Conservation (phyloP, 345 rosid genomes). For the Eucalyptus tenuipes region DNA sequence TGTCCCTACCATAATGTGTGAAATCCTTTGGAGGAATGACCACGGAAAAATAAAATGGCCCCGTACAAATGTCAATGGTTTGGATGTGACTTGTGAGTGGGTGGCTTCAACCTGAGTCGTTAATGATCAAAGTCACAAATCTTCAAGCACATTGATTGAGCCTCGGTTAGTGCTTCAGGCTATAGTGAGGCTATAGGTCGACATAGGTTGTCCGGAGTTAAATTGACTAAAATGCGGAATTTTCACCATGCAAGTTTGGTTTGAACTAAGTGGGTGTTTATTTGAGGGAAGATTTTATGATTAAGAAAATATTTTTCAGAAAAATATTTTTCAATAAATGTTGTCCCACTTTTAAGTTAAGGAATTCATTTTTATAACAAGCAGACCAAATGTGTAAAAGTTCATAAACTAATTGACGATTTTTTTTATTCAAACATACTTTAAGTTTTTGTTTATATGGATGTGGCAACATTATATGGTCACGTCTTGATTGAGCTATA, state of each 20-base stretch:
- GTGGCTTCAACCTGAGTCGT: neutral
- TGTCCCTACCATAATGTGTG: accelerated
- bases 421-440: neutral
- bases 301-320: too few species aligned
- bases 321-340: neutral
- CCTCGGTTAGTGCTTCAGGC: neutral
- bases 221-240: neutral
- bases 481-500: neutral
- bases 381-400: neutral
- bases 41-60: neutral
- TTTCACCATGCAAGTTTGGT: neutral
- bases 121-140: neutral
- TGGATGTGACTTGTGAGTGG: neutral
- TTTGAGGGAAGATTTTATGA: neutral
- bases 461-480: neutral
- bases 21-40: neutral
- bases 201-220: neutral
- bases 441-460: neutral
- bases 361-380: neutral
- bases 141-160: neutral
- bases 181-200: neutral
- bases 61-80: too few species aligned
- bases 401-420: too few species aligned
- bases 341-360: neutral
- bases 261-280: neutral